Base-by-base conservation (phyloP, 805 yeast species). In the Yarrowia porcina region DNA sequence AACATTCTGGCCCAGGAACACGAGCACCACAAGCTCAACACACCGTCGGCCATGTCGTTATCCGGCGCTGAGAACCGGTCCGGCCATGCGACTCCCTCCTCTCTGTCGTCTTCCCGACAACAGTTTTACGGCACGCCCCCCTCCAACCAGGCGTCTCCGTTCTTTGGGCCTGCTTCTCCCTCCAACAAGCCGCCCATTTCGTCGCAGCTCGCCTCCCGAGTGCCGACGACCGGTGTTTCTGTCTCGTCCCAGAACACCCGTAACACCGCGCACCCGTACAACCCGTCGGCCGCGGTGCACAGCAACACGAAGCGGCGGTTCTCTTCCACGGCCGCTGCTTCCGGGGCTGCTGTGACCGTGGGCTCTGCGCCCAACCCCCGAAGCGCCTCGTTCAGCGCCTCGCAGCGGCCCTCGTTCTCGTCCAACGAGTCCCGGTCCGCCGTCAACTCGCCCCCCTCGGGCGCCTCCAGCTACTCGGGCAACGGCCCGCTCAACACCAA, bases 401-500 rank as follows among this genome's bases (percentile, higher is more conserved):
- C 59, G 1, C 59, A 52, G 44, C 42, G 59, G 4, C 59, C 59
- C 17, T 52, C 59, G 13, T 52, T 52, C 33, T 21, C 41, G 20
- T 4, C 39, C 35, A n/a, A n/a, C n/a, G 59, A 52, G 44, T 13
- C 59, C 5, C 59, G 59, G 2, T 52, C 59, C 3, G 49, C 47
- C 1, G 61, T 56, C 3, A 56, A 28, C 39, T 20, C 32, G 13
- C 47, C 47, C 4, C 61, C 61, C 2, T 25, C 59, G 11, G 59
- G 59, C 20, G 49, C 49, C 17, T 20, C 61, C 15, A 15, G 30
- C 12, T 28, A 39, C 49, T 39, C 49, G 7, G 35, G 60, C 44
- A 39, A 28, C 49, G 69, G 69, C 45, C 76, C 77, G 42, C 66
- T 74, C 50, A 72, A 72, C 66, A 90, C 97, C 0, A 86, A 92